Evolutionary conservation across 2,329 filamentous ascomycete genomes (phyloP), one percentile per base, ranked within the genome.

Genomic region (Cercospora sp.): DNA sequence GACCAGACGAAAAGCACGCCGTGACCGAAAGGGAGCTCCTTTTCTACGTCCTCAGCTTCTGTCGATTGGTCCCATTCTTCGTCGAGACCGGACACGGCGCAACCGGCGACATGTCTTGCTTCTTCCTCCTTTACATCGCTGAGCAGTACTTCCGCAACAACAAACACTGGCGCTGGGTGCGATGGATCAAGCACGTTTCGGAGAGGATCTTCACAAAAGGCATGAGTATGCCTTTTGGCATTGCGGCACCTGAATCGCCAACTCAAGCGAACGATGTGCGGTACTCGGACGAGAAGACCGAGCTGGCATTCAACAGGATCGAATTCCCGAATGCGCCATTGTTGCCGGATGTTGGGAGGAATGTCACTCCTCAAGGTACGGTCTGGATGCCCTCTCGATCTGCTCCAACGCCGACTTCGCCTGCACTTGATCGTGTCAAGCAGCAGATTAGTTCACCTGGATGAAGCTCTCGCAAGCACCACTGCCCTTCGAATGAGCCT

Each of bases 31-130:
- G 68, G n/a, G 74, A 72, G 63, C 63, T 76, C 4, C 64, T 71
- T 2, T 65, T 57, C 12, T 75, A 74, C 42, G 64, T 68, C 18
- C 51, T 72, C 42, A 67, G 74, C 58, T 67, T 75, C 4, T 76
- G 75, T 64, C 70, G 69, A 3, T 67, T 60, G 5, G 67, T 76
- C 1, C 74, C 74, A 3, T 73, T 69, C 65, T 74, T 75, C 39
- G 60, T 69, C 48, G 72, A 76, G 18, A 72, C 73, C 1, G 57
- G 60, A 10, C 71, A 70, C 31, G 69, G 68, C 18, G 69, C 69
- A 3, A 71, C 73, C 10, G 73, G 74, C 1, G 67, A 72, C 26
- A 70, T 76, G n/a, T 72, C 72, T 26, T 72, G 74, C 18, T 77
- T 77, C 66, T 71, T 75, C 3, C 71, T 72, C 0, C 62, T 77